Base-by-base conservation (phyloP, 768 basidiomycete genomes). In the Tylopilus cervinicoccineus region DNA sequence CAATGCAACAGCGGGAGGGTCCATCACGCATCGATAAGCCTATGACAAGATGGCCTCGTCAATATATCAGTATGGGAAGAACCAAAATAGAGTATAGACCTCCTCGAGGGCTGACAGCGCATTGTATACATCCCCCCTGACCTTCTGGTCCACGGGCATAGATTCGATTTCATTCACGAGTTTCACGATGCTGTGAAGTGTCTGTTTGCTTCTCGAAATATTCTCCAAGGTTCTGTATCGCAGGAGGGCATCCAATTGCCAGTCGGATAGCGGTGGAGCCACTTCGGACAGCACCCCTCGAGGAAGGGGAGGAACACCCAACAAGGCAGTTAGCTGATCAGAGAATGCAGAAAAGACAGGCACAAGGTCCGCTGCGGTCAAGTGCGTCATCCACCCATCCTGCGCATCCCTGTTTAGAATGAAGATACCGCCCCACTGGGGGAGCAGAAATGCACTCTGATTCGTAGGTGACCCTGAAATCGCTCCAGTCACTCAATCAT, bases 351-450 rank as follows among this genome's bases (percentile, higher is more conserved):
- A 58, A 63, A 94, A 90, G 26, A 79, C 62, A 16, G 68, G 60
- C 36, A 76, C 62, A 16, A 90, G 73, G 32, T 72, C 73, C 28
- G 62, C 52, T 29, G 70, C 59, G 38, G 76, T 71, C 49, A 54
- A 63, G 43, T 47, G 65, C 49, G 45, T 61, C 50, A 28, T 64
- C 54, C 34, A 61, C 43, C n/a, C 48, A 50, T 51, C 51, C 34
- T 60, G 46, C 48, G 45, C 17, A 29, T 71, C 68, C 28, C 79
- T 79, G 63, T 93, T 92, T 56, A 80, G 71, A 50, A 98, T 76
- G 47, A 86, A 77, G 44, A 98, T 85, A 20, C 92, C 84, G 28
- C 95, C 95, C 85, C 90, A 94, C 65, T 98, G 95, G 0, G 95
- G 94, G 0, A 94, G 73, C 17, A 95, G 76, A 72, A 98, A 97